These are phyloP conservation scores for Phytomonas francai DNA, from an alignment of 208 protist genomes.

Conservation along the genomic window DNA sequence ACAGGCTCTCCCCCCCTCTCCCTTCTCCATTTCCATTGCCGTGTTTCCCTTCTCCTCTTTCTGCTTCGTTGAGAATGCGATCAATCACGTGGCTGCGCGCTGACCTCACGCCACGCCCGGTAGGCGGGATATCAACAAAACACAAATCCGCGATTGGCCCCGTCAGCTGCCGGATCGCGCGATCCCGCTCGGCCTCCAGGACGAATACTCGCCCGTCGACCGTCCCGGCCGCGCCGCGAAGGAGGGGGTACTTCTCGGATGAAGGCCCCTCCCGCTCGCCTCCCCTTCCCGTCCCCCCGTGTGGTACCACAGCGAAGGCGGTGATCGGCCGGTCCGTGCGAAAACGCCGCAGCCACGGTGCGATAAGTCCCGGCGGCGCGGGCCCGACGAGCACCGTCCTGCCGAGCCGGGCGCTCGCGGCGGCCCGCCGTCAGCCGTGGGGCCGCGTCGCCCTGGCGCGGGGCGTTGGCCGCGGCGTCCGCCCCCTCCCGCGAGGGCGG, in stretches of 20 bases:
- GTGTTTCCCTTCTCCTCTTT: conserved; percentile 11
- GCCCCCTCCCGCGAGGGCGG: no score
- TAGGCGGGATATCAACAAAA: conserved; percentile 35
- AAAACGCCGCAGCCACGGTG: conserved; percentile 31
- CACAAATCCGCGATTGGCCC: conserved; percentile 64
- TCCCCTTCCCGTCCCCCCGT: no score
- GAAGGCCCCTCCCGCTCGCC: no score
- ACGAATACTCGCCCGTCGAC: conserved; percentile 53
- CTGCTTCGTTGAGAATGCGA: conserved; percentile 20
- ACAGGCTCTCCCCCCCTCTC: conserved; percentile 6
- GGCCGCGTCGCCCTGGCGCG: no score
- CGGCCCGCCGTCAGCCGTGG: no score
- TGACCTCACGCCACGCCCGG: not conserved
- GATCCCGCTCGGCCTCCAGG: conserved; percentile 17
- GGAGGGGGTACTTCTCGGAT: no score
- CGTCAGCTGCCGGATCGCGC: conserved; percentile 31
- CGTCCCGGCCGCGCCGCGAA: conserved; percentile 45
- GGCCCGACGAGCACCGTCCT: conserved; percentile 9
- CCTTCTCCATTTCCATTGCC: no score
- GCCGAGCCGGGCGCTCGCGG: no score
- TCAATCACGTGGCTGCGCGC: conserved; percentile 25
- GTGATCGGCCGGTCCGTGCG: conserved; percentile 29
- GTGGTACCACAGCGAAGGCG: conserved; percentile 41
- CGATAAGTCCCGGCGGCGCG: conserved; percentile 15
- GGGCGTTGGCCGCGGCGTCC: no score